phyloP scores from a whole-genome alignment of 75 land plant genomes.

The Picea glauca region DNA sequence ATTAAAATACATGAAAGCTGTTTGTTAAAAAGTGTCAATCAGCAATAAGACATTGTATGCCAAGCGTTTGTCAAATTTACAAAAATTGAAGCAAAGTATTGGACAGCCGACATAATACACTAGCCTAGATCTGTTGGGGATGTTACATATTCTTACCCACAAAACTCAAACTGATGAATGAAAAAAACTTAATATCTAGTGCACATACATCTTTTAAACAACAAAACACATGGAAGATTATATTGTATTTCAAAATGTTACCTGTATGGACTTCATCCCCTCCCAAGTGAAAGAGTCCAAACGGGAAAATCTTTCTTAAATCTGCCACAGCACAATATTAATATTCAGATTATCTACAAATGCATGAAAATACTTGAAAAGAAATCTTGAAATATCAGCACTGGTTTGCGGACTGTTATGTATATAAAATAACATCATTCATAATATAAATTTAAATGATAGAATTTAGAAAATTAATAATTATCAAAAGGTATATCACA shows the following conservation, averaged over 20 bases:
- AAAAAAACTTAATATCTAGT: neutral
- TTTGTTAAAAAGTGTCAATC: no score
- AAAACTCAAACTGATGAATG: neutral
- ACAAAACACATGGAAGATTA: neutral
- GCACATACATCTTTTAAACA: neutral
- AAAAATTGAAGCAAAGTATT: no score
- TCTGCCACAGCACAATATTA: conserved; percentile 45
- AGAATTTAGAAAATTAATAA: no score
- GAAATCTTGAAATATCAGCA: neutral
- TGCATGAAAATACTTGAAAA: neutral
- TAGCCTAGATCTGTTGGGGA: no score
- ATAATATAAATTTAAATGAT: no score
- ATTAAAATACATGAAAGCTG: no score
- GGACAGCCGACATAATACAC: no score
- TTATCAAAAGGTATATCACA: no score
- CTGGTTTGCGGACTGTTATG: neutral
- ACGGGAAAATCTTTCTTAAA: conserved; percentile 79
- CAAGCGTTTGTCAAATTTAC: no score
- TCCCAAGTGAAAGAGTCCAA: conserved; percentile 88
- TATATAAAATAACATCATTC: no score
- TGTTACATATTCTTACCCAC: no score
- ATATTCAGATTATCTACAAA: neutral
- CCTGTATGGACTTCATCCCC: conserved; percentile 97
- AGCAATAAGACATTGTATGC: no score
- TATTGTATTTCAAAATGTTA: conserved; percentile 10